Conservation (phyloP, 176 grass and related monocot genomes). For the Triticum monococcum region DNA sequence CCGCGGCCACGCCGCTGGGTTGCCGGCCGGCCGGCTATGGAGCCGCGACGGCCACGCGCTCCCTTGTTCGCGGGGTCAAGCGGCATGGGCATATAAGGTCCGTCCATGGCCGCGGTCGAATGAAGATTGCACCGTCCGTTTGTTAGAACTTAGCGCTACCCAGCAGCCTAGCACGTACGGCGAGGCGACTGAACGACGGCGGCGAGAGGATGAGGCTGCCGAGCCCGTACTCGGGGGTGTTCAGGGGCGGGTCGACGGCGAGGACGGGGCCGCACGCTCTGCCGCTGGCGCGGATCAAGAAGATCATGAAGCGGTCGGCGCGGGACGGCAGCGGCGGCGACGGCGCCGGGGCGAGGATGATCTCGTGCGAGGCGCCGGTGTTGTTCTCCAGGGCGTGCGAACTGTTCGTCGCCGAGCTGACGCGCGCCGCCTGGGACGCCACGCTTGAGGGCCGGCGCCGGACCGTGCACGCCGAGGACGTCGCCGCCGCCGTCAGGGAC, state of each 20-base stretch:
- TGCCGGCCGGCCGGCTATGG: constrained; percentile 36
- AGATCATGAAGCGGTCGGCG: constrained; percentile 69
- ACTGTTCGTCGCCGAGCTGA: constrained; percentile 60
- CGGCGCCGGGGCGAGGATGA: constrained; percentile 44
- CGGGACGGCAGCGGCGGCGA: constrained; percentile 18
- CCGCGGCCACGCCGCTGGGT: constrained; percentile 17
- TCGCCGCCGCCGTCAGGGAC: constrained; percentile 37
- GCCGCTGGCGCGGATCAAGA: constrained; percentile 71
- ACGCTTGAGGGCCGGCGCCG: constrained; percentile 41
- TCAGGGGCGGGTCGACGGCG: constrained; percentile 39
- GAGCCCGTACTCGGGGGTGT: constrained; percentile 48
- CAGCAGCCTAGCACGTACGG: not conserved
- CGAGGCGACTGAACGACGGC: not conserved
- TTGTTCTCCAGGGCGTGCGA: constrained; percentile 73
- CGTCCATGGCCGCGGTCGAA: not conserved
- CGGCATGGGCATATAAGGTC: constrained; percentile 11
- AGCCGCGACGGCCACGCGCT: not conserved
- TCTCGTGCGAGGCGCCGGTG: constrained; percentile 65
- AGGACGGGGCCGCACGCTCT: constrained; percentile 63
- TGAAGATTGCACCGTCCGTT: not conserved
- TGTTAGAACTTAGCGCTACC: not conserved
- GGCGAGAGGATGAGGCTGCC: constrained; percentile 47
- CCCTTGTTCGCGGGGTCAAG: not conserved
- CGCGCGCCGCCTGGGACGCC: constrained; percentile 44
- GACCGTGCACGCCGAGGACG: constrained; percentile 55